These are phyloP conservation scores for Talaromyces albobiverticillius DNA, from an alignment of 2,329 filamentous ascomycete species.

Conservation along the genomic window DNA sequence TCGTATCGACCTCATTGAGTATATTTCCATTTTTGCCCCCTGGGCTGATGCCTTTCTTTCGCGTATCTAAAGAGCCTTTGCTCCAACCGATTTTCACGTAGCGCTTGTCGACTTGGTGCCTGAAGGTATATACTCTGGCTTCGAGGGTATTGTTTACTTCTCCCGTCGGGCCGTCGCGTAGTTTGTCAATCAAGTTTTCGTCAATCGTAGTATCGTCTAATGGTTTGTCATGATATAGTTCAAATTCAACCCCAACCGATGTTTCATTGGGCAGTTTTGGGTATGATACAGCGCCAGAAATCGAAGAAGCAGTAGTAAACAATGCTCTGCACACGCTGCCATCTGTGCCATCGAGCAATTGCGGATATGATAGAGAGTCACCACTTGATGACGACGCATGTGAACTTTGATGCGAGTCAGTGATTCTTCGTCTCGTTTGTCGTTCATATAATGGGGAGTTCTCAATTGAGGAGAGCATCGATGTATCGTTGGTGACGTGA, in stretches of 20 bases:
- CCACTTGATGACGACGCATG: not conserved
- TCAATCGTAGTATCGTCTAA: not conserved
- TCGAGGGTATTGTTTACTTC: not conserved
- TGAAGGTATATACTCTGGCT: not conserved
- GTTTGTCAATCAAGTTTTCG: not conserved
- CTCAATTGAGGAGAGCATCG: not conserved
- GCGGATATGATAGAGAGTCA: not conserved
- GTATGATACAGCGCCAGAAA: too few relatives aligned
- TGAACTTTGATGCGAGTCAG: not conserved
- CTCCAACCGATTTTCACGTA: conserved; percentile 6
- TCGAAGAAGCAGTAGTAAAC: too few relatives aligned
- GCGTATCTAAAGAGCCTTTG: not conserved
- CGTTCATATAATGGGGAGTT: not conserved
- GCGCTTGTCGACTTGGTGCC: not conserved
- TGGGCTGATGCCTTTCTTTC: not conserved
- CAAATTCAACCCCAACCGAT: not conserved
- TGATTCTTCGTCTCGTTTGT: not conserved
- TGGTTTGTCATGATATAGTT: not conserved
- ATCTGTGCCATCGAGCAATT: too few relatives aligned
- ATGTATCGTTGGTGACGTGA: not conserved
- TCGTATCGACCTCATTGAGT: not conserved
- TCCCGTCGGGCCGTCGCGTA: not conserved
- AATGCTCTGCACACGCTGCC: too few relatives aligned
- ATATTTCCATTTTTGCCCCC: not conserved
- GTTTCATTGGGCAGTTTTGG: not conserved